Conservation (phyloP, 352 stramenopile genomes). For the Phytophthora foliorum region DNA sequence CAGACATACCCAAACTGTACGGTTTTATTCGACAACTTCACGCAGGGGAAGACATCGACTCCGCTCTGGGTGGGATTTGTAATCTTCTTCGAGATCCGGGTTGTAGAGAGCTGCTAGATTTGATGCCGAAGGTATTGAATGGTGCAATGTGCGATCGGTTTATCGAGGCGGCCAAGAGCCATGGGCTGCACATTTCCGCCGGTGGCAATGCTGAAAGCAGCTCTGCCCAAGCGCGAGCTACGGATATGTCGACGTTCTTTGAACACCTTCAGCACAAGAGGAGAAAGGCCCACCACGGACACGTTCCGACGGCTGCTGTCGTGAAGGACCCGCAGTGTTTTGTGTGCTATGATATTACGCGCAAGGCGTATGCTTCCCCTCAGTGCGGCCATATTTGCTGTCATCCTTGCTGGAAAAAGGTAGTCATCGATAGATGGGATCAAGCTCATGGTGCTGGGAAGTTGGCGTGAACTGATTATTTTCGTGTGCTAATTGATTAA, state of each 20-base stretch:
- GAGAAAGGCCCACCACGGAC: constrained; percentile 51
- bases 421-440: constrained; percentile 35
- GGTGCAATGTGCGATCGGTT: constrained; percentile 56
- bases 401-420: constrained; percentile 87
- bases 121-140: constrained; percentile 76
- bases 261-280: constrained; percentile 75
- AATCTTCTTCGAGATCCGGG: constrained; percentile 52
- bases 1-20: constrained; percentile 67
- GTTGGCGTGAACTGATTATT: constrained; percentile 31
- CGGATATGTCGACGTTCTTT: constrained; percentile 62
- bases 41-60: constrained; percentile 48
- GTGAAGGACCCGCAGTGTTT: constrained; percentile 86
- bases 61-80: constrained; percentile 56
- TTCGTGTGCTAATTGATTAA: constrained; percentile 31
- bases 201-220: constrained; percentile 5
- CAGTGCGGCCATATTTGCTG: constrained; percentile 90
- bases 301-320: constrained; percentile 51
- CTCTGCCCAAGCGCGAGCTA: constrained; percentile 9
- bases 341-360: constrained; percentile 87
- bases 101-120: constrained; percentile 61
- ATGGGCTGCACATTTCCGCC: constrained; percentile 46
- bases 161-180: constrained; percentile 45
- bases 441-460: constrained; percentile 16
- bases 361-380: constrained; percentile 75
- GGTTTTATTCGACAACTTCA: constrained; percentile 69